These are phyloP conservation scores for Haberlea rhodopensis DNA, from an alignment of 257 asterid genomes.

Conservation along the genomic window DNA sequence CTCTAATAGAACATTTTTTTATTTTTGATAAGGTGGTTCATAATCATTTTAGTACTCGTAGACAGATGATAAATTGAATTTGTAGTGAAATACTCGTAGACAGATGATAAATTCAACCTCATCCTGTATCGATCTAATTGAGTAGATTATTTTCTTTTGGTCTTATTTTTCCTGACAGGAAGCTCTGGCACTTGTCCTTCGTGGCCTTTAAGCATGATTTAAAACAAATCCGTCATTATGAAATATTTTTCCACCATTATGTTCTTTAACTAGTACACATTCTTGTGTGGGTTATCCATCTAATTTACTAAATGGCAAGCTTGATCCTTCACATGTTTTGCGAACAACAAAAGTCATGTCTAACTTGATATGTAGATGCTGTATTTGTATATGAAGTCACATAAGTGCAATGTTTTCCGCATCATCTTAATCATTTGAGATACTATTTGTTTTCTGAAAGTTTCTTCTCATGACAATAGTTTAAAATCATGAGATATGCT, in stretches of 20 bases:
- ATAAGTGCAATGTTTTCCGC: not conserved
- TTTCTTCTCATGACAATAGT: not conserved
- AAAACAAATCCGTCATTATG: not conserved
- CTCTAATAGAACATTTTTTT: not conserved
- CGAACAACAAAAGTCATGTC: no score
- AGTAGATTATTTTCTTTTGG: not conserved
- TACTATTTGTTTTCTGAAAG: not conserved
- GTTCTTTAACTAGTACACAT: not conserved
- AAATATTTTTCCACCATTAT: not conserved
- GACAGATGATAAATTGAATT: not conserved
- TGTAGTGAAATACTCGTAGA: not conserved
- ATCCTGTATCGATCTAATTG: not conserved
- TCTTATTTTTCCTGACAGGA: not conserved
- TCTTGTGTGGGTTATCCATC: no score
- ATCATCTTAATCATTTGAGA: not conserved
- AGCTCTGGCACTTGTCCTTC: not conserved
- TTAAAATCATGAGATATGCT: not conserved
- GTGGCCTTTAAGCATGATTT: not conserved
- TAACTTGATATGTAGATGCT: no score
- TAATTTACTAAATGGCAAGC: no score
- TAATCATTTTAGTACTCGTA: not conserved
- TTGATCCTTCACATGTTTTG: not conserved
- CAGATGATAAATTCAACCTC: not conserved
- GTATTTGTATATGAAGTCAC: no score
- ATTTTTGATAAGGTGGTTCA: not conserved